Base-by-base conservation (phyloP, 306 rosid species). In the Rosa persica region DNA sequence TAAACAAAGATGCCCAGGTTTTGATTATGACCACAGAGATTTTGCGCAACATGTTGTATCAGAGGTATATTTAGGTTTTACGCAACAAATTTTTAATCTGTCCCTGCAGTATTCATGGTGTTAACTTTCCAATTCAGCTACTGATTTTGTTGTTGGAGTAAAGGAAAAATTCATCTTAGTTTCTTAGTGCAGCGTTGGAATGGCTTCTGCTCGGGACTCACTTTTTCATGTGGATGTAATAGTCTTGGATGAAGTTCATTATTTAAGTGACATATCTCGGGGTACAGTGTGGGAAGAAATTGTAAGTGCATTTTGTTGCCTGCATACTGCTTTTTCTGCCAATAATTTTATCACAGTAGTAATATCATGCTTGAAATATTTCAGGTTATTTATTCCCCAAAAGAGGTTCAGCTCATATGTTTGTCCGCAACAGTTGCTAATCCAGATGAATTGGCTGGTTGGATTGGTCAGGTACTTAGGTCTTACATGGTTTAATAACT, bases 271-370 rank as follows among this genome's bases (percentile, higher is more conserved):
- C 85, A 91, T 95, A 80, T 95, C 91, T 67, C 95, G 98, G 12
- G 98, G 98, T 73, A 92, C 98, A 58, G 98, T 92, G 81, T 92
- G 95, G 98, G 97, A 95, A 85, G 98, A 95, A 84, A 91, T 95
- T 77, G 98, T 95, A 85, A 87, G 98, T 82, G 79, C 70, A 75
- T 27, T 68, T 78, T 78, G 48, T 70, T 47, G 65, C 36, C 81
- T 40, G 62, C 64, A 72, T 36, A 25, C 69, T 19, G 70, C 60
- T 70, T 78, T 61, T 74, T 73, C 79, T 70, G 73, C 80, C 44
- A 80, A 68, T 82, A 72, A 30, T 23, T 0, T 23, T 80, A 47
- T 73, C 40, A 12, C n/a, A 30, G 72, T 79, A 42, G 51, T 69
- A 47, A 57, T 55, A 62, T 20, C 12, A 42, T 2, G 43, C 49